Evolutionary conservation across 2,329 filamentous ascomycete species (phyloP).

Genomic region (Fusarium torreyae): DNA sequence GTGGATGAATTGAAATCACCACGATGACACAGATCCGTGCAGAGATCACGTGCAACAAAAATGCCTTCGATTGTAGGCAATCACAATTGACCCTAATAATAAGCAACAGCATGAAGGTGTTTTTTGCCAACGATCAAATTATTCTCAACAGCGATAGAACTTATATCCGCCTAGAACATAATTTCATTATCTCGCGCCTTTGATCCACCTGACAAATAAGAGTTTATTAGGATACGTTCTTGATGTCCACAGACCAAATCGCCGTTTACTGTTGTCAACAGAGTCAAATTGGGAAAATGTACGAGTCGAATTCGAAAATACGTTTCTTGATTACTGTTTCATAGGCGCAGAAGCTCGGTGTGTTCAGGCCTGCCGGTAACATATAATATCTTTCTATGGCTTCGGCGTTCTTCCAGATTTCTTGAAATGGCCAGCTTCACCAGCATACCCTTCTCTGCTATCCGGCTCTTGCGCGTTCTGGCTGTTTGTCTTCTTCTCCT

Average conservation of each 20-base stretch:
- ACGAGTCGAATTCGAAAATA: too few relatives aligned
- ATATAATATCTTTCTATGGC: not conserved
- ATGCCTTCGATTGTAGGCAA: not conserved
- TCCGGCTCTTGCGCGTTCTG: slow-evolving; percentile 32
- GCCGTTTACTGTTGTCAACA: too few relatives aligned
- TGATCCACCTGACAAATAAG: too few relatives aligned
- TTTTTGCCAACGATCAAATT: not conserved
- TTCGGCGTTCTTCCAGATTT: slow-evolving; percentile 30
- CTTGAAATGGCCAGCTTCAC: slow-evolving; percentile 6
- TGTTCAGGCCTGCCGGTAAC: too few relatives aligned
- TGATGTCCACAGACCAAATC: too few relatives aligned
- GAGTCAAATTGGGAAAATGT: too few relatives aligned
- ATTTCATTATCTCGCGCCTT: too few relatives aligned
- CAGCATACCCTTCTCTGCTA: slow-evolving; percentile 11
- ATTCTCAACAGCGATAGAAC: too few relatives aligned
- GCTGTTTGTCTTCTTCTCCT: slow-evolving; percentile 17
- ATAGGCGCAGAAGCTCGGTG: rapidly evolving
- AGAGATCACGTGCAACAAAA: slow-evolving; percentile 19
- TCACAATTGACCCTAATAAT: not conserved
- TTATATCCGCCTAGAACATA: too few relatives aligned
- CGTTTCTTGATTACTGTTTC: not conserved
- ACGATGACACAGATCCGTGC: not conserved
- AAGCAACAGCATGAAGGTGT: not conserved
- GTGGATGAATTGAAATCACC: not conserved
- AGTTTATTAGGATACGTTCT: too few relatives aligned